Percentiles rank a stretch among this genome's conserved stretches.
Conservation (phyloP, 2,329 filamentous ascomycete species). For the Claviceps sorghi region DNA sequence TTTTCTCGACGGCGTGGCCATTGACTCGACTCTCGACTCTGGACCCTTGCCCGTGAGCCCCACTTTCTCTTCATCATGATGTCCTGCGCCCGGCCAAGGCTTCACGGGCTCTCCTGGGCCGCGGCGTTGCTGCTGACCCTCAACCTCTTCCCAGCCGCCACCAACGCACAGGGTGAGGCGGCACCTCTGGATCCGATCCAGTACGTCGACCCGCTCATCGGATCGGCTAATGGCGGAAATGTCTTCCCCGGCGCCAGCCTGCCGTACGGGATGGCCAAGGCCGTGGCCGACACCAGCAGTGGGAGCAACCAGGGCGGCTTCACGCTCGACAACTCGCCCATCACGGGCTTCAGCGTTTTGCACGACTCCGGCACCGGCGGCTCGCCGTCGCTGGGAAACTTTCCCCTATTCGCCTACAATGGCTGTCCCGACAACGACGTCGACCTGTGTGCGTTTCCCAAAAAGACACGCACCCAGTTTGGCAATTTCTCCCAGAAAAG, state of each 20-base stretch:
- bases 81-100: not conserved
- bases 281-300: slow-evolving; percentile 32
- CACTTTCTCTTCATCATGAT: not conserved
- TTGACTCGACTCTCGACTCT: not conserved
- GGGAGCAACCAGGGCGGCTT: slow-evolving; percentile 43
- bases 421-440: slow-evolving; percentile 47
- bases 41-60: not conserved
- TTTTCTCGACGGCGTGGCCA: not conserved
- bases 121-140: not conserved
- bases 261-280: slow-evolving; percentile 39
- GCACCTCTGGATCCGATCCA: slow-evolving; percentile 10
- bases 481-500: slow-evolving; percentile 33
- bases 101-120: not conserved
- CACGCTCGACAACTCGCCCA: slow-evolving; percentile 31
- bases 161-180: not conserved
- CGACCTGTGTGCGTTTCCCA: slow-evolving; percentile 46
- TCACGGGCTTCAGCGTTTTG: slow-evolving; percentile 42
- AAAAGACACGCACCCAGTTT: slow-evolving; percentile 24
- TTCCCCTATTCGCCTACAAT: slow-evolving; percentile 54
- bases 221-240: slow-evolving; percentile 20
- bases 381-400: slow-evolving; percentile 53
- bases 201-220: slow-evolving; percentile 25
- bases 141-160: not conserved
- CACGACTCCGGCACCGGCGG: slow-evolving; percentile 45
- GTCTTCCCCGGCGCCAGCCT: slow-evolving; percentile 29